A percentile compares a stretch with the other conserved stretches of the same genome.
phyloP scores from a whole-genome alignment of 75 land plant genomes.

The Pseudotsuga menziesii region DNA sequence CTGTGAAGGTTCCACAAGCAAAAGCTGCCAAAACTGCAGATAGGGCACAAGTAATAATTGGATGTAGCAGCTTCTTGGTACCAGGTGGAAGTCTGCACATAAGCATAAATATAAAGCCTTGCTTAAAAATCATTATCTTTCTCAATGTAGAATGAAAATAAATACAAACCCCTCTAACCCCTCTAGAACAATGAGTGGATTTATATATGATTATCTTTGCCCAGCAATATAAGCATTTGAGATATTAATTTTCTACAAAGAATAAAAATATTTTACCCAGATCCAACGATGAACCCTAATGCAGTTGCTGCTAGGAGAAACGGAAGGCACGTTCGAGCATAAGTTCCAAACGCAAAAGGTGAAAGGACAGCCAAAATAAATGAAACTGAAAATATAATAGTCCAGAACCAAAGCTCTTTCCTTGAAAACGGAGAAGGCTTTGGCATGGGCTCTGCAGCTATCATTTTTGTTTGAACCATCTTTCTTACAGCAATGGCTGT shows the following conservation, averaged over 20 bases:
- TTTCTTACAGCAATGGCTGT: conserved; percentile 75
- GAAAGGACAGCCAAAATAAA: conserved; percentile 51
- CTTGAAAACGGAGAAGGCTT: conserved; percentile 86
- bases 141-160: not conserved
- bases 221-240: not conserved
- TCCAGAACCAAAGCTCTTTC: conserved; percentile 62
- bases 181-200: not conserved
- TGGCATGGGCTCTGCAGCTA: conserved; percentile 72
- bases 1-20: conserved; percentile 60
- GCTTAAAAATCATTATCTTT: not conserved
- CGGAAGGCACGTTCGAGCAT: conserved; percentile 75
- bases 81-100: conserved; percentile 62
- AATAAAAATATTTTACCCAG: conserved; percentile 42
- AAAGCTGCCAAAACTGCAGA: conserved; percentile 82
- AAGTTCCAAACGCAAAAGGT: conserved; percentile 73
- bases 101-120: not conserved
- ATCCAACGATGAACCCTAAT: conserved; percentile 85
- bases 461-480: conserved; percentile 78
- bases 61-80: conserved; percentile 80
- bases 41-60: conserved; percentile 84
- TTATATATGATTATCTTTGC: not conserved
- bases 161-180: not conserved
- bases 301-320: conserved; percentile 83
- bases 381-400: conserved; percentile 39
- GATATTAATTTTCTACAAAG: not conserved